Percentiles rank a stretch among this genome's conserved stretches.
phyloP scores from a whole-genome alignment of 352 stramenopile genomes.

The Globisporangium spiculum region DNA sequence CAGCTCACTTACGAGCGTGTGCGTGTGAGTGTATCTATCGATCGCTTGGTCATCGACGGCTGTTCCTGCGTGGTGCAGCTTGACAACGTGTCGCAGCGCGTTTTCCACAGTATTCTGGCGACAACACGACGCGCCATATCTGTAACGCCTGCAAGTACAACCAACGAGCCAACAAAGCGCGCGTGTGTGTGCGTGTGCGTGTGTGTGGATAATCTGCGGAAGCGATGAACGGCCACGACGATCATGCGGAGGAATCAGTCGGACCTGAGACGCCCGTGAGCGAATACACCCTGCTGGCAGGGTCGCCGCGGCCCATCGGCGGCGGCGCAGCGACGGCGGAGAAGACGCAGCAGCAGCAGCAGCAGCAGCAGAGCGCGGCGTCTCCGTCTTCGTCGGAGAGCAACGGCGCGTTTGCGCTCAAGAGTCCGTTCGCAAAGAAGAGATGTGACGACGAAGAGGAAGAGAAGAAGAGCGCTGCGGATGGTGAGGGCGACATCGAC shows the following conservation, averaged over 20 bases:
- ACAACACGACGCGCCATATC: not conserved
- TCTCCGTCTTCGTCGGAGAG: not conserved
- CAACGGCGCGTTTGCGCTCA: slow-evolving; percentile 9
- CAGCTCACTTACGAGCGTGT: not conserved
- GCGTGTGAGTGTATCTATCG: not conserved
- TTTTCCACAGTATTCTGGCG: not conserved
- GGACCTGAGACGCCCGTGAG: slow-evolving; percentile 13
- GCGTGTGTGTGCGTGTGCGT: too few relatives aligned
- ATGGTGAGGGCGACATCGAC: slow-evolving; percentile 8
- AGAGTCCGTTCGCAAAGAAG: slow-evolving; percentile 13
- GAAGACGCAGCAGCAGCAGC: not conserved
- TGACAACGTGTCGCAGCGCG: not conserved
- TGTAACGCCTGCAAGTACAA: slow-evolving; percentile 13
- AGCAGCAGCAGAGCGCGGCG: not conserved
- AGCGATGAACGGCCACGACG: slow-evolving; percentile 3
- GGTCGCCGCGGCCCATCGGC: slow-evolving; percentile 9
- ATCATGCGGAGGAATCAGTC: slow-evolving; percentile 1
- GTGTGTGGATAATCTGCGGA: not conserved
- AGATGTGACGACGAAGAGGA: not conserved
- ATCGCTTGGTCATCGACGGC: not conserved
- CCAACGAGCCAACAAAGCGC: slow-evolving; percentile 25
- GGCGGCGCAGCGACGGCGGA: not conserved
- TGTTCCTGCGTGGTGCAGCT: not conserved
- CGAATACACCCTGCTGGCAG: slow-evolving; percentile 20
- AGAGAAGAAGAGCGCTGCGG: not conserved